A percentile compares a stretch with the other conserved stretches of the same genome.
Evolutionary conservation across 495 filamentous ascomycete genomes (phyloP).

Genomic region (Parathielavia appendiculata): DNA sequence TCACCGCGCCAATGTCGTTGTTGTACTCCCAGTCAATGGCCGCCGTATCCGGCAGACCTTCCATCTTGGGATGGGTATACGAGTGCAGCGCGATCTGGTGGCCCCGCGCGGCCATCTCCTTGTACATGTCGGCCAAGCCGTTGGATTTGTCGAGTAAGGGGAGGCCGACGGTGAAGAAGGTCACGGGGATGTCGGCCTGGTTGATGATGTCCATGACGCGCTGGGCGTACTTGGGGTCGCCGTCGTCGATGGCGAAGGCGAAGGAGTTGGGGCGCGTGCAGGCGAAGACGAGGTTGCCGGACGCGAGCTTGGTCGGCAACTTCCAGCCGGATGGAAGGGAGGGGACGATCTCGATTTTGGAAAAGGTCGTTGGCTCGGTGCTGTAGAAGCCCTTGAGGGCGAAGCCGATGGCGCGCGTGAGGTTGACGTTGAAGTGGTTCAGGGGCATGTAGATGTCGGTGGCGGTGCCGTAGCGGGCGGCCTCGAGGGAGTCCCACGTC

Average conservation of each 20-base stretch:
- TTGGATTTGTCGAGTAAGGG: constrained; percentile 55
- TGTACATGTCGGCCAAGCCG: constrained; percentile 60
- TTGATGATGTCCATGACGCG: constrained; percentile 61
- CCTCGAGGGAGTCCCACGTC: constrained; percentile 70
- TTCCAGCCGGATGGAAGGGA: constrained; percentile 46
- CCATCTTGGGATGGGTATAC: constrained; percentile 71
- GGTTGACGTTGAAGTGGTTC: constrained; percentile 65
- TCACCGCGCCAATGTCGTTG: constrained; percentile 56
- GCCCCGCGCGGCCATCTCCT: constrained; percentile 57
- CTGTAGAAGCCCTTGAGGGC: constrained; percentile 66
- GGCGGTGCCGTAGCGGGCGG: constrained; percentile 55
- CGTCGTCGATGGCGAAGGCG: constrained; percentile 79
- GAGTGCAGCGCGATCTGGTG: constrained; percentile 74
- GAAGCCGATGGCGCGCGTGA: constrained; percentile 55
- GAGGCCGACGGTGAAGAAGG: constrained; percentile 72
- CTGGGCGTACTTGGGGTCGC: constrained; percentile 56
- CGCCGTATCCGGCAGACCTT: constrained; percentile 52
- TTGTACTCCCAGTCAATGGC: constrained; percentile 67
- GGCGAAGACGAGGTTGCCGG: constrained; percentile 55
- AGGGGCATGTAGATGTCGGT: constrained; percentile 69
- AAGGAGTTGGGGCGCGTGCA: constrained; percentile 70
- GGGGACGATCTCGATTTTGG: constrained; percentile 60
- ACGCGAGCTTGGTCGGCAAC: constrained; percentile 58
- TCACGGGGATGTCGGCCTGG: constrained; percentile 59
- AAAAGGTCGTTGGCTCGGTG: constrained; percentile 46